Conservation (phyloP, 768 basidiomycete genomes). For the Punctularia strigosozonata region DNA sequence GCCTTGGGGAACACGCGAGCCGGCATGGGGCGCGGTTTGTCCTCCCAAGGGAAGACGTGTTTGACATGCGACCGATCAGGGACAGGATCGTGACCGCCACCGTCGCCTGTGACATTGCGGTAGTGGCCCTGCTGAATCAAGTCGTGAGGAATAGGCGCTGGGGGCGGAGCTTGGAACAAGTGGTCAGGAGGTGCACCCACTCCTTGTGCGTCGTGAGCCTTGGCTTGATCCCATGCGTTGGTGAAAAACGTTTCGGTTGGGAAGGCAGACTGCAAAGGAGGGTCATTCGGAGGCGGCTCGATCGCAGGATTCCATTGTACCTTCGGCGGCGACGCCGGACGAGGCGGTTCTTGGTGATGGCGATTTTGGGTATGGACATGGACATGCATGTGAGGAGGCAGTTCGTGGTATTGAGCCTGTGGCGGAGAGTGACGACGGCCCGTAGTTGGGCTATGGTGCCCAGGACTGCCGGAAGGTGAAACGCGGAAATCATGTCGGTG, state of each 20-base stretch:
- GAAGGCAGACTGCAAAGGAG: slow-evolving; percentile 44
- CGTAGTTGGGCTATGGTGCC: too few species aligned
- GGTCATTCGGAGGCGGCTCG: slow-evolving; percentile 63
- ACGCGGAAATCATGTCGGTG: slow-evolving; percentile 6
- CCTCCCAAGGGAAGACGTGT: slow-evolving; percentile 93
- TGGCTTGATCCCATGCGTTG: slow-evolving; percentile 83
- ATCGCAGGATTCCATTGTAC: slow-evolving; percentile 71
- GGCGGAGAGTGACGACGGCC: slow-evolving; percentile 14
- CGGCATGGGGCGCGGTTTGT: slow-evolving; percentile 52
- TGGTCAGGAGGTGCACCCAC: slow-evolving; percentile 19
- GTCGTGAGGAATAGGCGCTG: slow-evolving; percentile 52
- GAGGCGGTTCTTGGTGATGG: slow-evolving; percentile 17
- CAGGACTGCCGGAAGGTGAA: too few species aligned
- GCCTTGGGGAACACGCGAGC: slow-evolving; percentile 63
- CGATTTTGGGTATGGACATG: slow-evolving; percentile 12
- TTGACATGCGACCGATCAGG: slow-evolving; percentile 69
- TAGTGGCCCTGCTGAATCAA: slow-evolving; percentile 68
- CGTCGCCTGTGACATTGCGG: slow-evolving; percentile 37
- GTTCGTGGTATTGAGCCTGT: slow-evolving; percentile 9
- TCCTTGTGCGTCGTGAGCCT: slow-evolving; percentile 30
- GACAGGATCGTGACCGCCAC: slow-evolving; percentile 36
- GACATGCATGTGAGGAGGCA: slow-evolving; percentile 10
- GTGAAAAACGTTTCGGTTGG: slow-evolving; percentile 70
- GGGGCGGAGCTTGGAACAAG: slow-evolving; percentile 50
- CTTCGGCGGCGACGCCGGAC: slow-evolving; percentile 50